A percentile compares a stretch with the other conserved stretches of the same genome.
Evolutionary conservation across 2,329 filamentous ascomycete species (phyloP).

Genomic region (Alternaria triticina): DNA sequence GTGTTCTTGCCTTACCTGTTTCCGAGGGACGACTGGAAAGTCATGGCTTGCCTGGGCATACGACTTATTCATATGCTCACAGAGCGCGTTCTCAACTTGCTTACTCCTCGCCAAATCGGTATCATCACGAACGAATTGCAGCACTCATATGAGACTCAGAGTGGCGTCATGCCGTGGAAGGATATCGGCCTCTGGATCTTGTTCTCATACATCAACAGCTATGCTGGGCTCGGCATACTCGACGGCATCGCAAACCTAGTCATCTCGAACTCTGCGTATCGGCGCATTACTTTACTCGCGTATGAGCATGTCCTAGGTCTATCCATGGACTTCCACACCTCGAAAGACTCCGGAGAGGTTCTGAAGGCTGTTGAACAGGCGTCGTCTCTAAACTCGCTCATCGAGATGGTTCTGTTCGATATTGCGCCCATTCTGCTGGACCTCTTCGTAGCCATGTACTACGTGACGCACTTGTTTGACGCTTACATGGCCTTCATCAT

Average conservation of each 20-base stretch:
- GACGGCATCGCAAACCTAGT: slow-evolving; percentile 61
- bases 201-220: slow-evolving; percentile 57
- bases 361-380: slow-evolving; percentile 71
- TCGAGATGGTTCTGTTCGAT: slow-evolving; percentile 66
- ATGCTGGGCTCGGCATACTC: slow-evolving; percentile 59
- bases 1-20: slow-evolving; percentile 81
- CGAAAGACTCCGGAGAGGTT: slow-evolving; percentile 68
- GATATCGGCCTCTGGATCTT: slow-evolving; percentile 60
- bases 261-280: slow-evolving; percentile 64
- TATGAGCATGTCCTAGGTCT: slow-evolving; percentile 73
- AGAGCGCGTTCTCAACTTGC: slow-evolving; percentile 74
- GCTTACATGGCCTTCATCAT: slow-evolving; percentile 54
- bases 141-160: slow-evolving; percentile 45
- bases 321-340: slow-evolving; percentile 73
- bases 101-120: slow-evolving; percentile 82
- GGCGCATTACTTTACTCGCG: slow-evolving; percentile 64
- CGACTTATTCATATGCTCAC: slow-evolving; percentile 72
- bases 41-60: slow-evolving; percentile 72
- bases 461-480: slow-evolving; percentile 68
- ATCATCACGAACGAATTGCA: slow-evolving; percentile 74
- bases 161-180: slow-evolving; percentile 56
- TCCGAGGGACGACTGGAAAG: slow-evolving; percentile 68
- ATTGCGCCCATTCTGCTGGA: slow-evolving; percentile 69
- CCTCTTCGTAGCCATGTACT: slow-evolving; percentile 65
- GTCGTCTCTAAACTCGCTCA: slow-evolving; percentile 63